These are phyloP conservation scores for Trifolium repens DNA, from an alignment of 306 rosid species.

Conservation along the genomic window DNA sequence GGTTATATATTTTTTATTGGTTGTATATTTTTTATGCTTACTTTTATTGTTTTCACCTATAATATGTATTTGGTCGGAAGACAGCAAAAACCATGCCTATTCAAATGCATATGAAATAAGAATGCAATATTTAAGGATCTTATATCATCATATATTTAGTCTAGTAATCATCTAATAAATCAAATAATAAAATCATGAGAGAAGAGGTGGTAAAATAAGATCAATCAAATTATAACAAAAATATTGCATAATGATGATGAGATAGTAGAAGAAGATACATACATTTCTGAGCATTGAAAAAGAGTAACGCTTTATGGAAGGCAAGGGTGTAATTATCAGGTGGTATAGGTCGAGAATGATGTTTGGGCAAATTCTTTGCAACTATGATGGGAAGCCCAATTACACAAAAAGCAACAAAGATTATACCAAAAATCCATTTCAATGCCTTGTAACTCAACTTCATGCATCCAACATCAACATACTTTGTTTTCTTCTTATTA, in stretches of 20 bases:
- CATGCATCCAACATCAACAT: constrained; percentile 69
- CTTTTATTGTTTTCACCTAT: too few relatives aligned
- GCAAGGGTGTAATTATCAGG: constrained; percentile 68
- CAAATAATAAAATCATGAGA: neutral
- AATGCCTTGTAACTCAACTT: constrained; percentile 49
- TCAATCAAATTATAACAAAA: neutral
- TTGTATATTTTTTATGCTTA: too few relatives aligned
- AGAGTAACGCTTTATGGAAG: constrained; percentile 60
- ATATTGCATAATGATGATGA: neutral
- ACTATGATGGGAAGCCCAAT: constrained; percentile 62
- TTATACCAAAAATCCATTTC: constrained; percentile 47
- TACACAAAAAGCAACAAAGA: constrained; percentile 50
- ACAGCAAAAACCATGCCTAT: neutral
- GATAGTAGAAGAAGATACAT: neutral
- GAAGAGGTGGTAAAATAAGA: neutral
- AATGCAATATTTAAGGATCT: neutral
- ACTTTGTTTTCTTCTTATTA: constrained; percentile 47
- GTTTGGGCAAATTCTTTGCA: constrained; percentile 48
- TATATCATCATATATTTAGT: neutral
- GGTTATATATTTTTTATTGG: too few relatives aligned
- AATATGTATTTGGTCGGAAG: too few relatives aligned
- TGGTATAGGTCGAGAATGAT: constrained; percentile 27
- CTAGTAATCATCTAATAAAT: neutral
- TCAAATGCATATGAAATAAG: neutral
- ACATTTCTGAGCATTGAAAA: constrained; percentile 78